Conservation (phyloP, 2,329 filamentous ascomycete genomes). For the Calonectria hawksworthii region DNA sequence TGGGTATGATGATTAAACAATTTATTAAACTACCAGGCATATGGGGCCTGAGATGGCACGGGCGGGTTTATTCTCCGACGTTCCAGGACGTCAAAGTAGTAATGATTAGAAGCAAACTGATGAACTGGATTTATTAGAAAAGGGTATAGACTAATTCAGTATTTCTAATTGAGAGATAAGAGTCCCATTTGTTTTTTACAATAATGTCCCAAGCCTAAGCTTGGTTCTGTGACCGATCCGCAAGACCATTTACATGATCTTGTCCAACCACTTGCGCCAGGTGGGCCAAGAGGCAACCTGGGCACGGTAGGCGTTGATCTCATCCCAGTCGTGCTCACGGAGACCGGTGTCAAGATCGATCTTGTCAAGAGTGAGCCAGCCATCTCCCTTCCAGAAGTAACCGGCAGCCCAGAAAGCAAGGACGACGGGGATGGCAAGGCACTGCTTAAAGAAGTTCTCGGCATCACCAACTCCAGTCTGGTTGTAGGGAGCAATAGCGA, state of each 20-base stretch:
- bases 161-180: slow-evolving; percentile 5
- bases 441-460: slow-evolving; percentile 67
- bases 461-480: slow-evolving; percentile 52
- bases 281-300: slow-evolving; percentile 62
- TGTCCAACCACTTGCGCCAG: slow-evolving; percentile 57
- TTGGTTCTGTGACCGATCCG: background rate
- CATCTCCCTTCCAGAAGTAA: slow-evolving; percentile 75
- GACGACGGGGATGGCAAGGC: slow-evolving; percentile 67
- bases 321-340: slow-evolving; percentile 74
- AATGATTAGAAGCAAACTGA: background rate
- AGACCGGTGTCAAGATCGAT: slow-evolving; percentile 79
- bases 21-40: background rate
- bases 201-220: background rate
- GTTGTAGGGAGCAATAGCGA: slow-evolving; percentile 58
- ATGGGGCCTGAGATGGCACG: background rate
- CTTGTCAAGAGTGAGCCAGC: slow-evolving; percentile 69
- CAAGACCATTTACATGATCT: slow-evolving; percentile 48
- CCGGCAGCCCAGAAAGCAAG: slow-evolving; percentile 68
- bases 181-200: background rate
- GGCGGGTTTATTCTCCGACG: background rate
- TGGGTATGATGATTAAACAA: background rate
- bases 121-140: slow-evolving; percentile 3
- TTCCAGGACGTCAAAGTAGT: background rate
- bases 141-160: slow-evolving; percentile 7
- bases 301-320: slow-evolving; percentile 67